Conservation (phyloP, 2,329 filamentous ascomycete species). For the Penicillium aurantiogriseum region DNA sequence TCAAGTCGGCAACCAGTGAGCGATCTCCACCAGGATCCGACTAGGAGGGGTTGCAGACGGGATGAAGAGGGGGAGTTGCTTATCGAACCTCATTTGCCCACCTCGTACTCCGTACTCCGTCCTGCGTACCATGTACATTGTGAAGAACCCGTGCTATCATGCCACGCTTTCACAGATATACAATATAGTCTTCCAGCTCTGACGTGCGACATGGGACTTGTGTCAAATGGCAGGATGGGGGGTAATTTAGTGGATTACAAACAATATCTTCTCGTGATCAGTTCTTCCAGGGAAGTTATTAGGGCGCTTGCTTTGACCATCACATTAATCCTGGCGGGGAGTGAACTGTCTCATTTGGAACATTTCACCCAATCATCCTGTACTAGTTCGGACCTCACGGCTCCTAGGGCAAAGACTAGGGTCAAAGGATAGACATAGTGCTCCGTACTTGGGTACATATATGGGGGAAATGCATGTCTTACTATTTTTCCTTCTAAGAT, state of each 20-base stretch:
- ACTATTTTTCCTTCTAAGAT: slow-evolving; percentile 21
- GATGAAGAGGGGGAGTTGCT: slow-evolving; percentile 2
- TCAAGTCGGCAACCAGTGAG: neutral
- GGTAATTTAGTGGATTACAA: neutral
- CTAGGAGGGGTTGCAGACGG: slow-evolving; percentile 13
- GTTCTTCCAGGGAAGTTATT: neutral
- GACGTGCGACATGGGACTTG: neutral
- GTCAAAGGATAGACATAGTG: neutral
- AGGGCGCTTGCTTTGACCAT: neutral
- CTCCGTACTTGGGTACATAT: neutral
- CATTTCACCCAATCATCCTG: neutral
- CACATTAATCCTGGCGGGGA: neutral
- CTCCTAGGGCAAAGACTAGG: neutral
- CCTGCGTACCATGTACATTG: neutral
- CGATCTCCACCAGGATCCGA: slow-evolving; percentile 10
- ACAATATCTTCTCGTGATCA: neutral
- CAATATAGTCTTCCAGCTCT: neutral
- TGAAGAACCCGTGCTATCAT: neutral
- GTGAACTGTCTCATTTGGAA: neutral
- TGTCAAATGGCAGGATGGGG: neutral
- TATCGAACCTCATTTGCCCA: neutral
- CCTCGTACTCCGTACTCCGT: neutral
- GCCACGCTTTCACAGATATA: neutral
- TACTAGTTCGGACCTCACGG: neutral
- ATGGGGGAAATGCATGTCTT: slow-evolving; percentile 12